phyloP scores from a whole-genome alignment of 2,329 filamentous ascomycete genomes.

The Lachnellula suecica region DNA sequence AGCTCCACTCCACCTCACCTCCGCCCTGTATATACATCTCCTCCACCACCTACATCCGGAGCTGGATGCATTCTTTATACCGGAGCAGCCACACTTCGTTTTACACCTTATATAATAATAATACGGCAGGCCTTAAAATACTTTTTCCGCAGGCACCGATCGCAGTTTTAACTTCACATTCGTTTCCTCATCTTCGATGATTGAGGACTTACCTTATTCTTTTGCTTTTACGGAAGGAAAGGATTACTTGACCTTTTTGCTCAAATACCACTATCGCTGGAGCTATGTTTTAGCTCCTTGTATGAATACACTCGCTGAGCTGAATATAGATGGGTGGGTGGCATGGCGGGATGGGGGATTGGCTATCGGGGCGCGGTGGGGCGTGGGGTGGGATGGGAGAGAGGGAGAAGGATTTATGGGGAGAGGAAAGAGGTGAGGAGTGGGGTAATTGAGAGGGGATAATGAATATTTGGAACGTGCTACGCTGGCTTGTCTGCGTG shows the following conservation, averaged over 20 bases:
- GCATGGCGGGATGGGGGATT: neutral
- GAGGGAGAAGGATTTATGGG: neutral
- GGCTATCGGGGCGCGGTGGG: neutral
- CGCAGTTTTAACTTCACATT: slow-evolving; percentile 18
- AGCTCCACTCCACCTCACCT: slow-evolving; percentile 13
- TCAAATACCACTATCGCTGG: slow-evolving; percentile 31
- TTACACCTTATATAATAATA: too few species aligned
- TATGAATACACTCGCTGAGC: slow-evolving; percentile 1
- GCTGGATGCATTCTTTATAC: neutral
- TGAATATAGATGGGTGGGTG: neutral
- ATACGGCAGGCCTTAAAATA: too few species aligned
- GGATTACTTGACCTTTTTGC: slow-evolving; percentile 8
- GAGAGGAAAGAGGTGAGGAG: neutral
- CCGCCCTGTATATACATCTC: slow-evolving; percentile 27
- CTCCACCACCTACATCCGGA: neutral
- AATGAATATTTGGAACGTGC: neutral
- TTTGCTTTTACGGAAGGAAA: too few species aligned
- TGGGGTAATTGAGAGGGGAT: neutral
- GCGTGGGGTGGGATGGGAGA: slow-evolving; percentile 4
- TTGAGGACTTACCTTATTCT: too few species aligned
- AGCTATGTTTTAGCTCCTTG: too few species aligned
- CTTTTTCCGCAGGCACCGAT: too few species aligned
- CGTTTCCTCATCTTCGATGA: slow-evolving; percentile 14
- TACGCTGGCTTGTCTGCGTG: neutral
- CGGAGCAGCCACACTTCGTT: too few species aligned